Conservation (phyloP, 1,139 yeast genomes). For the Zygotorulaspora mrakii region DNA sequence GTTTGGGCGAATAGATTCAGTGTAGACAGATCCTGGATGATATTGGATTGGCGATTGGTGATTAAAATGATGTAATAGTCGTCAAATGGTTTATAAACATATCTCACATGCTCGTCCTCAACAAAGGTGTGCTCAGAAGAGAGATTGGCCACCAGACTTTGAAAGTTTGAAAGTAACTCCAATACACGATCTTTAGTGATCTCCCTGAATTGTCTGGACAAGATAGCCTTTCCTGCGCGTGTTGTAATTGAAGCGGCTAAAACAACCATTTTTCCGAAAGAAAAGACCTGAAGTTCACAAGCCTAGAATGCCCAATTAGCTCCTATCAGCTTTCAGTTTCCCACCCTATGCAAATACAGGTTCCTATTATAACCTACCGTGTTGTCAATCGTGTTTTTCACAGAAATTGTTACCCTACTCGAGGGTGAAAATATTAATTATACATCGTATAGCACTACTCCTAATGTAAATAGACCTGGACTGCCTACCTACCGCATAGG, state of each 20-base stretch:
- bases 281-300: background rate
- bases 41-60: constrained; percentile 88
- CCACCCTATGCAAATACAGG: too few species aligned
- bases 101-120: constrained; percentile 89
- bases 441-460: background rate
- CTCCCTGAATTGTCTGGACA: constrained; percentile 90
- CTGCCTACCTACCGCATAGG: too few species aligned
- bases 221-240: constrained; percentile 87
- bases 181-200: constrained; percentile 82
- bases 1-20: constrained; percentile 81
- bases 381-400: constrained; percentile 3
- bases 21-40: constrained; percentile 91
- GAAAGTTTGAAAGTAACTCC: constrained; percentile 81
- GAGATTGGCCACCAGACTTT: constrained; percentile 65
- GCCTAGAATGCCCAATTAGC: constrained; percentile 1
- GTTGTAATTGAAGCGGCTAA: constrained; percentile 95
- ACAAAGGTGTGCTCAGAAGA: constrained; percentile 89
- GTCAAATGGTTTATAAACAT: constrained; percentile 93
- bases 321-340: too few species aligned
- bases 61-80: constrained; percentile 88
- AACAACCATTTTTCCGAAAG: constrained; percentile 49
- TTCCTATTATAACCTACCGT: constrained; percentile 4
- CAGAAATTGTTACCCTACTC: constrained; percentile 2
- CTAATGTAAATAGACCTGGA: too few species aligned
- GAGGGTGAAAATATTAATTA: background rate